Evolutionary conservation across 371 early-diverging fungal genomes (phyloP).

Genomic region (Polyrhizophydium stewartii): DNA sequence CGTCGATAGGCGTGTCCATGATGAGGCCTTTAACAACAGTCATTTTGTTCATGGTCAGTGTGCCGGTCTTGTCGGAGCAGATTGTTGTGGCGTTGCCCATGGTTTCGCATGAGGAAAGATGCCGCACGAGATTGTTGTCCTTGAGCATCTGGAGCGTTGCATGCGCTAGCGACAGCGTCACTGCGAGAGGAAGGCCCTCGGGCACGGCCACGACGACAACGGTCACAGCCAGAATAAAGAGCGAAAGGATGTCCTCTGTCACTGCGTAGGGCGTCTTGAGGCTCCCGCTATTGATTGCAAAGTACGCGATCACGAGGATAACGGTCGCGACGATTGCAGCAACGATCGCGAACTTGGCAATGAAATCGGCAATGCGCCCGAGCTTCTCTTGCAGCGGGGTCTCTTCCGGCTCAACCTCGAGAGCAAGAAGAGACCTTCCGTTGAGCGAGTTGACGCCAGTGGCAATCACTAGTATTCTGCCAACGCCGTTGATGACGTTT

Average conservation of each 20-base stretch:
- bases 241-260: constrained; percentile 34
- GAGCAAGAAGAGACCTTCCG: constrained; percentile 65
- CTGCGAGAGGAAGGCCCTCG: constrained; percentile 95
- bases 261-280: constrained; percentile 41
- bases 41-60: constrained; percentile 93
- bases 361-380: constrained; percentile 78
- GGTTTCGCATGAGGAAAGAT: constrained; percentile 92
- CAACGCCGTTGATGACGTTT: constrained; percentile 82
- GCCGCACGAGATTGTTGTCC: constrained; percentile 79
- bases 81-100: constrained; percentile 95
- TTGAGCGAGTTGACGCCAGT: constrained; percentile 70
- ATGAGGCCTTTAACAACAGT: constrained; percentile 45
- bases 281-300: constrained; percentile 56
- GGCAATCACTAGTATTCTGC: constrained; percentile 72
- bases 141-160: constrained; percentile 91
- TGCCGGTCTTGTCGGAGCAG: constrained; percentile 95
- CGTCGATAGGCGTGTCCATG: not conserved
- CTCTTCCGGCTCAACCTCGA: constrained; percentile 54
- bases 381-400: constrained; percentile 94
- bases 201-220: constrained; percentile 95
- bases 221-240: constrained; percentile 60
- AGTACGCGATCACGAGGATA: constrained; percentile 72
- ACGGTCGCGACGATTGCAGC: constrained; percentile 76
- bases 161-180: constrained; percentile 90
- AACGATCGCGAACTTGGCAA: constrained; percentile 85